phyloP scores from a whole-genome alignment of 2,329 filamentous ascomycete genomes.

The Gliomastix tumulicola region DNA sequence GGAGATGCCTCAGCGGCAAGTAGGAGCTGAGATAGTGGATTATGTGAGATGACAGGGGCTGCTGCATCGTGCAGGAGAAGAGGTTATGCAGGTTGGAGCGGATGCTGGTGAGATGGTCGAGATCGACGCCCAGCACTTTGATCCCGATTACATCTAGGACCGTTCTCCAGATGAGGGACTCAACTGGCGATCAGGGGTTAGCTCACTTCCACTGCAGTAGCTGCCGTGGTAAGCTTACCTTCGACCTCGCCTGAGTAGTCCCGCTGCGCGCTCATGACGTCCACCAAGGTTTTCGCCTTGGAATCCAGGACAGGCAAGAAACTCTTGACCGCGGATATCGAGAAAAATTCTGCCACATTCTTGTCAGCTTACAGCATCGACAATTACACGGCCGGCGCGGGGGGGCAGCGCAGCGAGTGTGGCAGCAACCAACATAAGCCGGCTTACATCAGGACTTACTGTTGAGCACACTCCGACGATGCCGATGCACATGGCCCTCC shows the following conservation, averaged over 20 bases:
- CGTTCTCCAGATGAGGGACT: conserved; percentile 19
- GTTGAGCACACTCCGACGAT: conserved; percentile 23
- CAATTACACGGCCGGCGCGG: too few species aligned
- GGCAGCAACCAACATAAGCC: too few species aligned
- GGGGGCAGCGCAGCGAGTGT: too few species aligned
- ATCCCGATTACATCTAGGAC: conserved; percentile 25
- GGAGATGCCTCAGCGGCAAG: conserved; percentile 24
- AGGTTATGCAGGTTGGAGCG: conserved; percentile 13
- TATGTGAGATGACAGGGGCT: conserved; percentile 12
- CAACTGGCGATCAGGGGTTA: conserved; percentile 7
- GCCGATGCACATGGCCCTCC: conserved; percentile 24
- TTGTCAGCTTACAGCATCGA: too few species aligned
- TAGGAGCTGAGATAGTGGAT: conserved; percentile 23
- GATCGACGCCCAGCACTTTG: conserved; percentile 23
- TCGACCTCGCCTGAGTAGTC: conserved; percentile 8
- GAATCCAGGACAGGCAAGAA: conserved; percentile 21
- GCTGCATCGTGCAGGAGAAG: conserved; percentile 16
- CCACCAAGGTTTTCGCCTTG: conserved; percentile 21
- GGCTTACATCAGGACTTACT: conserved; percentile 13
- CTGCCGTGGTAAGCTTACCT: conserved; percentile 4
- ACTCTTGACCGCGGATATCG: conserved; percentile 14
- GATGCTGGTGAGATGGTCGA: conserved; percentile 20
- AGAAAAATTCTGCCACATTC: conserved; percentile 17
- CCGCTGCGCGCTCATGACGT: conserved; percentile 10
- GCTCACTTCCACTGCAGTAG: conserved; percentile 1